Evolutionary conservation across 2,329 filamentous ascomycete species (phyloP).

Genomic region (Colletotrichum graminicola): DNA sequence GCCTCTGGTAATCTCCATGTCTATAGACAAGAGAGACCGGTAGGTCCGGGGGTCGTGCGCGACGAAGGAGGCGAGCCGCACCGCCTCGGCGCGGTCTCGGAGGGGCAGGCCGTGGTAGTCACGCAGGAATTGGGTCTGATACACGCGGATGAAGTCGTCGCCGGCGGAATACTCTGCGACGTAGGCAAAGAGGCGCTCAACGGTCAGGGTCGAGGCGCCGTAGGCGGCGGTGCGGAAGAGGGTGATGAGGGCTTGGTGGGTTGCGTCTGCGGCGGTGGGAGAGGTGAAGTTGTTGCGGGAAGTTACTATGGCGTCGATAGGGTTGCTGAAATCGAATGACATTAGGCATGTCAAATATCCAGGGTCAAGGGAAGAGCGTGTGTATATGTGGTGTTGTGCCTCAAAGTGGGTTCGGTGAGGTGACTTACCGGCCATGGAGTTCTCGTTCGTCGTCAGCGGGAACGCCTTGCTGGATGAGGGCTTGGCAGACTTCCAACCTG

Average conservation of each 20-base stretch:
- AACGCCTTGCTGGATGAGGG: neutral
- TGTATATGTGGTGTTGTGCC: no score
- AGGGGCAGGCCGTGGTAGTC: conserved; percentile 38
- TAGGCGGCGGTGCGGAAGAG: conserved; percentile 45
- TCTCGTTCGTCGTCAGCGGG: neutral
- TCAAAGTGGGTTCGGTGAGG: neutral
- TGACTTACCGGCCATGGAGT: neutral
- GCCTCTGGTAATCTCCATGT: neutral
- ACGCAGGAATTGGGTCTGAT: conserved; percentile 42
- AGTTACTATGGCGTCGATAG: neutral
- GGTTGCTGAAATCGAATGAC: neutral
- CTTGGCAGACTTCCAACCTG: neutral
- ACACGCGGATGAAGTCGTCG: conserved; percentile 34
- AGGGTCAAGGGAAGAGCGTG: no score
- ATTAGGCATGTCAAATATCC: neutral
- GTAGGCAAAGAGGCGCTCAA: conserved; percentile 43
- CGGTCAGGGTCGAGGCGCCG: conserved; percentile 28
- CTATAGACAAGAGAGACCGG: neutral
- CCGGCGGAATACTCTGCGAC: neutral
- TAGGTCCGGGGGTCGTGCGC: neutral
- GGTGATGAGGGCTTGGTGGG: conserved; percentile 8
- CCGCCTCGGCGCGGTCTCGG: conserved; percentile 44
- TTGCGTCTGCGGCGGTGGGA: neutral
- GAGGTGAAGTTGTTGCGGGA: neutral
- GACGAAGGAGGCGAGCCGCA: conserved; percentile 44